Conservation (phyloP, 83 land plant species). For the Diphasiastrum complanatum region DNA sequence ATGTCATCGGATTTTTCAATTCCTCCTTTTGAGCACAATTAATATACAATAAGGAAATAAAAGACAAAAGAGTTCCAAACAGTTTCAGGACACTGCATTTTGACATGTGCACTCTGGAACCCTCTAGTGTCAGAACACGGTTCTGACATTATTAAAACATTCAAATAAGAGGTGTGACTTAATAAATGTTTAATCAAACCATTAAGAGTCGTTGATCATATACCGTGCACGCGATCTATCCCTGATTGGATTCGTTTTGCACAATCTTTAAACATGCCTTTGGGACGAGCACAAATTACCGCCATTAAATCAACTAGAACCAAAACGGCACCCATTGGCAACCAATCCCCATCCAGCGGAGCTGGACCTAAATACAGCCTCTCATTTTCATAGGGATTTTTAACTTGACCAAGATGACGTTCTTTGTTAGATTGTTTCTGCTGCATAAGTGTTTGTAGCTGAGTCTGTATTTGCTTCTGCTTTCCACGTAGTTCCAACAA, state of each 20-base stretch:
- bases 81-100: no score
- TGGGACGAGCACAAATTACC: conserved; percentile 73
- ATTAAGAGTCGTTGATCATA: conserved; percentile 1
- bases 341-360: conserved; percentile 94
- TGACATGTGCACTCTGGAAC: no score
- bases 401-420: conserved; percentile 16
- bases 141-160: no score
- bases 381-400: conserved; percentile 27
- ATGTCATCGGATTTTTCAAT: no score
- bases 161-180: no score
- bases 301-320: conserved; percentile 83
- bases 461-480: conserved; percentile 37
- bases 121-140: no score
- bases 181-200: no score
- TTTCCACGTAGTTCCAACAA: conserved; percentile 36
- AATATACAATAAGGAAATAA: no score
- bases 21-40: no score
- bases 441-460: conserved; percentile 26
- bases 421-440: conserved; percentile 10
- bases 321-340: conserved; percentile 79
- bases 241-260: conserved; percentile 61
- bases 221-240: conserved; percentile 56
- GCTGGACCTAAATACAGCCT: conserved; percentile 66
- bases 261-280: conserved; percentile 81
- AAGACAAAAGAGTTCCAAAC: no score